A percentile compares a stretch with the other conserved stretches of the same genome.
Conservation (phyloP, 2,329 filamentous ascomycete genomes). For the Tympanopsis confertula region DNA sequence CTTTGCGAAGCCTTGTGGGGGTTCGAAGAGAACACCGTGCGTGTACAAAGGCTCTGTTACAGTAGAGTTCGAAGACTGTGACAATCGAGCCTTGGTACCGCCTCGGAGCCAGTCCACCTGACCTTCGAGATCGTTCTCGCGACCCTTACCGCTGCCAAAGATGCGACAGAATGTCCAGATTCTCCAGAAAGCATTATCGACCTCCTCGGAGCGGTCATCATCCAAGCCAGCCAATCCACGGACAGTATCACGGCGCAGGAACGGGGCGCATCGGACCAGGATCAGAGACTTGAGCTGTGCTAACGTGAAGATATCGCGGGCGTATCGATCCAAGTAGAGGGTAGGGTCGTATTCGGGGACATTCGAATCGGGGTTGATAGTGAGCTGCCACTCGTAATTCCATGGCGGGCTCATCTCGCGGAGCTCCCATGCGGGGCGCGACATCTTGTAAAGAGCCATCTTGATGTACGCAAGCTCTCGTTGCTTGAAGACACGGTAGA, state of each 20-base stretch:
- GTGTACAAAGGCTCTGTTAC: conserved; percentile 35
- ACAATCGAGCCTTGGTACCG: conserved; percentile 34
- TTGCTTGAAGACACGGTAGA: conserved; percentile 43
- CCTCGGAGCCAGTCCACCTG: conserved; percentile 55
- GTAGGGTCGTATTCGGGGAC: conserved; percentile 38
- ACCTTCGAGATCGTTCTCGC: conserved; percentile 44
- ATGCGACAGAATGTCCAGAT: conserved; percentile 56
- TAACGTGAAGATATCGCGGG: conserved; percentile 38
- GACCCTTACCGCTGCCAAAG: conserved; percentile 44
- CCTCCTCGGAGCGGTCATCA: conserved; percentile 29
- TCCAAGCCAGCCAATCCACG: conserved; percentile 35
- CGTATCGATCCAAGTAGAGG: conserved; percentile 37
- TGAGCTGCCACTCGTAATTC: conserved; percentile 22
- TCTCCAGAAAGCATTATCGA: conserved; percentile 52
- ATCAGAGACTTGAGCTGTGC: conserved; percentile 42
- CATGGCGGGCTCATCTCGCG: conserved; percentile 43
- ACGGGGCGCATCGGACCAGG: conserved; percentile 38
- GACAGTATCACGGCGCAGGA: conserved; percentile 42
- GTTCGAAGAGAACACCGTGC: conserved; percentile 38
- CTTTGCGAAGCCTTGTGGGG: conserved; percentile 42
- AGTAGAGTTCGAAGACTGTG: conserved; percentile 29
- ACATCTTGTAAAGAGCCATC: conserved; percentile 35
- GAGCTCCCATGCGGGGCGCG: conserved; percentile 46
- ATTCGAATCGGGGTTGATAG: conserved; percentile 27
- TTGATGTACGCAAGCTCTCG: conserved; percentile 42